phyloP scores from a whole-genome alignment of 768 basidiomycete species.

The Russula sp. region DNA sequence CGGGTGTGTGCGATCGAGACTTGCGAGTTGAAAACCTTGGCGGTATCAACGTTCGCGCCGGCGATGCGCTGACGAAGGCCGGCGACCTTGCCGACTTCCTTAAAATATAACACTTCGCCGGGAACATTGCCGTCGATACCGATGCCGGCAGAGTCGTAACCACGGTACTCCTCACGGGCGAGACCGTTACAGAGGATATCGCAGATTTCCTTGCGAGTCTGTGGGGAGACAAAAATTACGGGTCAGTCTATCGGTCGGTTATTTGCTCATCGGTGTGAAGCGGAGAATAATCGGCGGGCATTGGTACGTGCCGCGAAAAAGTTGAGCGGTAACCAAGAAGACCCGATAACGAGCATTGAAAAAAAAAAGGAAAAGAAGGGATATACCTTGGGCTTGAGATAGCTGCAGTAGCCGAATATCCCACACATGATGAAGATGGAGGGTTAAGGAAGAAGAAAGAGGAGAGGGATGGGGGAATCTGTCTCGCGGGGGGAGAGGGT shows the following conservation, averaged over 20 bases:
- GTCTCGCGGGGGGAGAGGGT: neutral
- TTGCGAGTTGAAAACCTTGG: slow-evolving; percentile 77
- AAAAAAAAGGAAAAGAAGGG: neutral
- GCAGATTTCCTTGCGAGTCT: slow-evolving; percentile 60
- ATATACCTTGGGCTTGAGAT: slow-evolving; percentile 87
- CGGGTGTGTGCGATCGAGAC: slow-evolving; percentile 98
- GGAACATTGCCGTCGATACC: slow-evolving; percentile 89
- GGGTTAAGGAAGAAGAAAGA: neutral
- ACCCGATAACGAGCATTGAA: neutral
- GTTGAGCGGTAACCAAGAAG: neutral
- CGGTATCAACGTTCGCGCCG: slow-evolving; percentile 62
- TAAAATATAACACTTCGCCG: slow-evolving; percentile 79
- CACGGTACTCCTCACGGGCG: slow-evolving; percentile 94
- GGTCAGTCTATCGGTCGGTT: neutral
- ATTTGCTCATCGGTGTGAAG: neutral
- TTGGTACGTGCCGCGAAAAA: neutral
- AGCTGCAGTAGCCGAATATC: slow-evolving; percentile 96
- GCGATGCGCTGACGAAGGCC: slow-evolving; percentile 88
- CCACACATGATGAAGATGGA: slow-evolving; percentile 64
- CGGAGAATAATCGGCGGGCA: neutral
- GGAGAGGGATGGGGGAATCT: neutral
- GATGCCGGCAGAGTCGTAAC: slow-evolving; percentile 93
- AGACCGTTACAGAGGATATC: slow-evolving; percentile 90
- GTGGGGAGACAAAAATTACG: neutral
- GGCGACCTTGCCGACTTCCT: slow-evolving; percentile 97